Conservation (phyloP, 1,139 yeast genomes). For the Protomyces arabidopsidicola region DNA sequence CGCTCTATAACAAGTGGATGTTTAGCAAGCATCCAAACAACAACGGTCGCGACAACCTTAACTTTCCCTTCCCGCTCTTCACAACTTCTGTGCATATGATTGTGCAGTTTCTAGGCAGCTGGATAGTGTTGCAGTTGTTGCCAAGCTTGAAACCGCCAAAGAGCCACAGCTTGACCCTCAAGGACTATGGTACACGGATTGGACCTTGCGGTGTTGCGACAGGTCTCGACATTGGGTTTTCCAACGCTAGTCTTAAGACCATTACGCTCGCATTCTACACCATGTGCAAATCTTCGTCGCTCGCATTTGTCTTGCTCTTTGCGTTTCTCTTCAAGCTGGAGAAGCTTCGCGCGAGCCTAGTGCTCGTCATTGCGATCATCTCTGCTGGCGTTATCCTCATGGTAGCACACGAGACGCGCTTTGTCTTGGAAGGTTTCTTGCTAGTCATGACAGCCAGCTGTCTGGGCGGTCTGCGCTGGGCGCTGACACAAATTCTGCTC, state of each 20-base stretch:
- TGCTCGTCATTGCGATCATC: conserved; percentile 70
- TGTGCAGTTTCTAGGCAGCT: conserved; percentile 54
- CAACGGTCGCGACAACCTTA: conserved; percentile 81
- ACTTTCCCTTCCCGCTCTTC: conserved; percentile 75
- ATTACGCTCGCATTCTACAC: conserved; percentile 83
- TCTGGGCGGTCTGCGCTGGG: conserved; percentile 91
- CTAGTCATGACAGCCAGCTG: conserved; percentile 73
- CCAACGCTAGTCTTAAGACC: conserved; percentile 73
- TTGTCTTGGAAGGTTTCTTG: conserved; percentile 42
- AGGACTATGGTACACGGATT: conserved; percentile 45
- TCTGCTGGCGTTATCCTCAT: conserved; percentile 76
- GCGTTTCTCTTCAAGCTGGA: conserved; percentile 78
- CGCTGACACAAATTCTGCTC: conserved; percentile 77
- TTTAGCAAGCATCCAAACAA: conserved; percentile 12
- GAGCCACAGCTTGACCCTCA: conserved; percentile 29
- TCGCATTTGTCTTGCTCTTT: conserved; percentile 81
- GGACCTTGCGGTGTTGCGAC: conserved; percentile 84
- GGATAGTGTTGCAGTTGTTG: conserved; percentile 44
- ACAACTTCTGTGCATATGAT: conserved; percentile 78
- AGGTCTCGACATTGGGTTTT: conserved; percentile 90
- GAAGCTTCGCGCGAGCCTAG: conserved; percentile 58
- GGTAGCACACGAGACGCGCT: conserved; percentile 57
- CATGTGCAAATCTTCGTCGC: conserved; percentile 82
- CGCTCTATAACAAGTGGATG: conserved; percentile 70
- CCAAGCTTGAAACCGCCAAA: conserved; percentile 51